These are phyloP conservation scores for Vitellaria paradoxa DNA, from an alignment of 179 eudicot species.

Conservation along the genomic window DNA sequence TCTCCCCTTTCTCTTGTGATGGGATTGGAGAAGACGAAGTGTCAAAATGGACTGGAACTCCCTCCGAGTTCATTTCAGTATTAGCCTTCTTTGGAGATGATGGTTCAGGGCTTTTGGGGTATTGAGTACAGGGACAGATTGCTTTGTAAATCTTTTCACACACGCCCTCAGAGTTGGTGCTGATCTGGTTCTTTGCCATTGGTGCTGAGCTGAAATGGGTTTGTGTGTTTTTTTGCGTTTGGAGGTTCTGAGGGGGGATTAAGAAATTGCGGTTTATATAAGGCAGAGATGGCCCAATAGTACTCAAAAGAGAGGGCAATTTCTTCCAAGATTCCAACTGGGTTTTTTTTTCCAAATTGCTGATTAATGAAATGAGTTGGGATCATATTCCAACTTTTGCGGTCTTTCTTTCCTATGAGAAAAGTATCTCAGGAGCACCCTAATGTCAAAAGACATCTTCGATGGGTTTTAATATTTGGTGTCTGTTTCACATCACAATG, in stretches of 20 bases:
- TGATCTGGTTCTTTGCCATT: conserved; percentile 7
- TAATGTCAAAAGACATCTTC: conserved; percentile 2
- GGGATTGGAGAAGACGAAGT: neutral
- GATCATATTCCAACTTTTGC: conserved; percentile 16
- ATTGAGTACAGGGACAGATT: neutral
- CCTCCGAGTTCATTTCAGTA: neutral
- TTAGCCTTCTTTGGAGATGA: neutral
- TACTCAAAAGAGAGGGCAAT: neutral
- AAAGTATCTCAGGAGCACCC: neutral
- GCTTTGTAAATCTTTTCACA: conserved; percentile 9
- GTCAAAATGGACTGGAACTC: neutral
- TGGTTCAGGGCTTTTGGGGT: neutral
- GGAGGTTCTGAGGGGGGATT: neutral
- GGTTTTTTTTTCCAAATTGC: neutral
- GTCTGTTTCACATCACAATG: conserved; percentile 7
- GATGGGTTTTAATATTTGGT: neutral
- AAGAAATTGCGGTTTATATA: neutral
- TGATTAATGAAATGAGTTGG: neutral
- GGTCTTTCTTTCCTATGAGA: neutral
- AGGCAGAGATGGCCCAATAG: neutral
- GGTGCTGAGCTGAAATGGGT: neutral
- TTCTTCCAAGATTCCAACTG: conserved; percentile 8
- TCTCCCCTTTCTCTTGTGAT: neutral
- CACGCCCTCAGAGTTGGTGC: neutral
- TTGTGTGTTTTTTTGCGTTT: neutral